These are phyloP conservation scores for Marchantia polymorpha DNA, from an alignment of 225 moss, liverwort and hornwort species.

Conservation along the genomic window DNA sequence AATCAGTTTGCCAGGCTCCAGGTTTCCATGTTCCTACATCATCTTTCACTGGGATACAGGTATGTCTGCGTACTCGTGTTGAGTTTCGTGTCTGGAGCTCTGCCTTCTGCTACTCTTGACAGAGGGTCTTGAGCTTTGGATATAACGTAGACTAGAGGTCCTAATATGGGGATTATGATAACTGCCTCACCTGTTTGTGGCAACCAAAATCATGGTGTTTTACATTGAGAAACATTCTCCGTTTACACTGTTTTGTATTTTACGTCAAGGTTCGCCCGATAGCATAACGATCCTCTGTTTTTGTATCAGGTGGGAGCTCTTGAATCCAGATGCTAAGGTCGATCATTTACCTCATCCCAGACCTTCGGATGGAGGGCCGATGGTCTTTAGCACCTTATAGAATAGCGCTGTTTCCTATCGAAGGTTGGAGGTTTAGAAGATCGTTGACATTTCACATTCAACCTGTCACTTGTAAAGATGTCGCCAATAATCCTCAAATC, in stretches of 20 bases:
- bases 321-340: slow-evolving; percentile 24
- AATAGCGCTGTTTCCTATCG: no score
- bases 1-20: slow-evolving; percentile 27
- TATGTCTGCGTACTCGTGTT: neutral
- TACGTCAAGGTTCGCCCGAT: no score
- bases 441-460: no score
- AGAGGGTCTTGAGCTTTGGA: neutral
- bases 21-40: slow-evolving; percentile 23
- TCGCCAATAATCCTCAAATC: no score
- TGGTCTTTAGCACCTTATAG: neutral
- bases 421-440: no score
- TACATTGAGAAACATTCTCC: neutral
- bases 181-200: no score
- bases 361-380: slow-evolving; percentile 23
- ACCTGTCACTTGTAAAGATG: no score
- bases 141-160: no score
- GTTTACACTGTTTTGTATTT: no score
- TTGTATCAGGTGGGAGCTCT: slow-evolving; percentile 21
- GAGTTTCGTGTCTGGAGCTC: neutral
- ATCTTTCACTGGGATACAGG: slow-evolving; percentile 17
- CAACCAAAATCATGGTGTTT: neutral
- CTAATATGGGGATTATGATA: no score
- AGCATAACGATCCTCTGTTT: no score
- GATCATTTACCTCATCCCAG: slow-evolving; percentile 27
- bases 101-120: neutral